Percentiles rank a stretch among this genome's conserved stretches.
Evolutionary conservation across 345 rosid species (phyloP).

Genomic region (Brassica juncea): DNA sequence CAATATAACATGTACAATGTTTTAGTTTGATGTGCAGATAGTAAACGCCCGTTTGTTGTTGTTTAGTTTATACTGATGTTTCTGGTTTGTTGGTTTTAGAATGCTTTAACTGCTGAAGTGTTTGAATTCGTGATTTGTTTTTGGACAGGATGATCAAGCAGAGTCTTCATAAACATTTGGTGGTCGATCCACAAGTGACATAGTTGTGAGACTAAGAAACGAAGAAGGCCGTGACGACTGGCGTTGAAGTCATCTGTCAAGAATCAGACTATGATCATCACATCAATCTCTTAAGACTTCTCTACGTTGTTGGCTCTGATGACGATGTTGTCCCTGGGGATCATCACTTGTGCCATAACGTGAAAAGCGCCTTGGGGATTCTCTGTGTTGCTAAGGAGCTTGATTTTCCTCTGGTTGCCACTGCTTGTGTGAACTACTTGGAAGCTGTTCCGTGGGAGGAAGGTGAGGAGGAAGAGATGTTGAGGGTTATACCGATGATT

Average conservation of each 20-base stretch:
- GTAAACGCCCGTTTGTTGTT: constrained; percentile 23
- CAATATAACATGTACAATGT: constrained; percentile 30
- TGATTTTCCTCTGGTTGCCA: constrained; percentile 56
- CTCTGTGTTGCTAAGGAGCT: constrained; percentile 73
- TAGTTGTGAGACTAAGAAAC: constrained; percentile 83
- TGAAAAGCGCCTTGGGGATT: constrained; percentile 76
- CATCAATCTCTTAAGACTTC: constrained; percentile 74
- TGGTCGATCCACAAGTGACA: constrained; percentile 79
- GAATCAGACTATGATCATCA: constrained; percentile 73
- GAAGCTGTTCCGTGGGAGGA: constrained; percentile 99
- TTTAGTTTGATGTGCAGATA: constrained; percentile 16
- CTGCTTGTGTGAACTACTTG: constrained; percentile 76
- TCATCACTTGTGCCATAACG: constrained; percentile 61
- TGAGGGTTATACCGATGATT: constrained; percentile 60
- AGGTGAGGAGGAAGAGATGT: constrained; percentile 84
- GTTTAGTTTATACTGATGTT: constrained; percentile 11
- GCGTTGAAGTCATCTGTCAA: constrained; percentile 81
- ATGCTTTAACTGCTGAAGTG: not conserved
- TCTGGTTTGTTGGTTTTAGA: no score
- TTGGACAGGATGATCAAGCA: constrained; percentile 40
- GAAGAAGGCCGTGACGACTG: constrained; percentile 80
- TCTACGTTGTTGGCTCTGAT: constrained; percentile 46
- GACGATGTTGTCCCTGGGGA: constrained; percentile 47
- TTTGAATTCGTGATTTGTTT: not conserved
- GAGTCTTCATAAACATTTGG: constrained; percentile 57